Conservation (phyloP, 495 filamentous ascomycete species). For the Neohortaea acidophila region DNA sequence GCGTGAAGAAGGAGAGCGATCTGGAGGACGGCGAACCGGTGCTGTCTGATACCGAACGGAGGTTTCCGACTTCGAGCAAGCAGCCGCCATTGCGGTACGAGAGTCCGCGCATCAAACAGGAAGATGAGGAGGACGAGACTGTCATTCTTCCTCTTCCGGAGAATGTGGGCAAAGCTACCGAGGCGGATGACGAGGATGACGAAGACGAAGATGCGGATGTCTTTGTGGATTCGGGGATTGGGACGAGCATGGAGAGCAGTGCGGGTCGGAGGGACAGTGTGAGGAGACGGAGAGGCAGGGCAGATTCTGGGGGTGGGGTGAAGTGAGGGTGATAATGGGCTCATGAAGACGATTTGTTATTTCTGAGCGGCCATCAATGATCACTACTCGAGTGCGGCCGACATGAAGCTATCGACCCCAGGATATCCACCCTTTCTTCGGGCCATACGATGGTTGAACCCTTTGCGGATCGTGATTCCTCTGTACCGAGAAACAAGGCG, state of each 20-base stretch:
- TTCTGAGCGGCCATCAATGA: no score
- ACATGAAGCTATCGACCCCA: no score
- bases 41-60: constrained; percentile 35
- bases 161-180: constrained; percentile 8
- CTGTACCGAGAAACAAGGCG: no score
- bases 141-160: constrained; percentile 2
- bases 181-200: constrained; percentile 29
- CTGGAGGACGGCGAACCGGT: constrained; percentile 22
- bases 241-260: constrained; percentile 29
- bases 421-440: no score
- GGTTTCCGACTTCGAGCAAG: constrained; percentile 40
- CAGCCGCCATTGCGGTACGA: constrained; percentile 33
- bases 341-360: no score
- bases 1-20: constrained; percentile 23
- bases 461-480: no score
- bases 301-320: not conserved
- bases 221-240: constrained; percentile 26
- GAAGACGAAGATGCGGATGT: constrained; percentile 21
- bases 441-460: no score
- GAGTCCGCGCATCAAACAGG: constrained; percentile 15
- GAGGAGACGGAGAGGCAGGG: constrained; percentile 14
- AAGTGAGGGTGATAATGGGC: no score
- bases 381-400: no score
- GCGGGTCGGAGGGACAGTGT: constrained; percentile 14
- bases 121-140: constrained; percentile 6